Evolutionary conservation across 352 stramenopile species (phyloP).

Genomic region (Thraustochytrium sp.): DNA sequence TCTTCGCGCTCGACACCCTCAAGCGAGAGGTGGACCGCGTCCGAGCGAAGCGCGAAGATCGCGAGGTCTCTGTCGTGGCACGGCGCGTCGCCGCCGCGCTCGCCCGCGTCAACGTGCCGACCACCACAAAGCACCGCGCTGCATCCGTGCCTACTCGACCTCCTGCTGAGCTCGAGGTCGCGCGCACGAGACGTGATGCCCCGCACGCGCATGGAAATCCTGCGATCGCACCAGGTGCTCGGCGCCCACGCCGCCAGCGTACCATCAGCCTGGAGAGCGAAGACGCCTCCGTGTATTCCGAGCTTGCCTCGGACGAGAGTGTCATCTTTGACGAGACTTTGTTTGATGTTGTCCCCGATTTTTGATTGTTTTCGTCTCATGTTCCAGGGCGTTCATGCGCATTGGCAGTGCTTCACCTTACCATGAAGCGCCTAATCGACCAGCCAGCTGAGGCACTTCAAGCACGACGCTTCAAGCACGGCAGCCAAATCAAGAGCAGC

Average conservation of each 20-base stretch:
- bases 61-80: background rate
- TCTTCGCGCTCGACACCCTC: constrained; percentile 14
- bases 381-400: background rate
- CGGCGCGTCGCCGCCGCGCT: background rate
- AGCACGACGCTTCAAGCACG: too few relatives aligned
- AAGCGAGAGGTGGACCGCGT: background rate
- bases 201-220: background rate
- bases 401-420: background rate
- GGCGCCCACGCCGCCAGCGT: background rate
- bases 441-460: too few relatives aligned
- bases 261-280: background rate
- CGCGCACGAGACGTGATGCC: background rate
- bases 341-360: background rate
- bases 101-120: background rate
- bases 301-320: background rate
- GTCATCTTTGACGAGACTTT: background rate
- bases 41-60: background rate
- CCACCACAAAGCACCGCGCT: background rate
- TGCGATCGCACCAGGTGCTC: background rate
- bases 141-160: background rate
- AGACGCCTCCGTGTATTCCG: background rate
- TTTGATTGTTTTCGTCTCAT: background rate
- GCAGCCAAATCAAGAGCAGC: too few relatives aligned
- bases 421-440: too few relatives aligned
- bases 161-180: background rate